A percentile compares a stretch with the other conserved stretches of the same genome.
Evolutionary conservation across 2,329 filamentous ascomycete species (phyloP).

Genomic region (Ceratocystis lukuohia): DNA sequence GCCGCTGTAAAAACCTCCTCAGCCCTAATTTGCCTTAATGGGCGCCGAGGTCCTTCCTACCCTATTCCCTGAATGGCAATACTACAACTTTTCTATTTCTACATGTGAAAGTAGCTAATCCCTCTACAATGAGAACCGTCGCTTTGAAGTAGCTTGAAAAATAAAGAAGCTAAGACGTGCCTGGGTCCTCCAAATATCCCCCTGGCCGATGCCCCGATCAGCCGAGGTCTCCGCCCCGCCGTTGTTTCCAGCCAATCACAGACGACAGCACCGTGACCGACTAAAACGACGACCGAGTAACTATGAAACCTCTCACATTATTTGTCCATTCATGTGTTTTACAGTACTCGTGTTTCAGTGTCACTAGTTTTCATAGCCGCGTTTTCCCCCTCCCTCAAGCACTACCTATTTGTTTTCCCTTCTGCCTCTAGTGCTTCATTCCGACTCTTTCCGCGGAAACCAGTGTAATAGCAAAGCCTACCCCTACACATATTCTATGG

Average conservation of each 20-base stretch:
- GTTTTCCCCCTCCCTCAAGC: not conserved
- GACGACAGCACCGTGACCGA: not conserved
- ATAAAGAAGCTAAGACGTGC: not conserved
- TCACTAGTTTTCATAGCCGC: not conserved
- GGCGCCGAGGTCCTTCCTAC: not conserved
- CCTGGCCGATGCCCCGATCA: slow-evolving; percentile 15
- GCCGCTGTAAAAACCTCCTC: not conserved
- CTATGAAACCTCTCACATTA: not conserved
- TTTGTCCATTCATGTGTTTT: not conserved
- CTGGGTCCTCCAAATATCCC: slow-evolving; percentile 7
- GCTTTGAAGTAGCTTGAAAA: not conserved
- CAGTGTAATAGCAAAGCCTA: not conserved
- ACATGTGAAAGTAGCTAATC: not conserved
- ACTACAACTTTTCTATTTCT: not conserved
- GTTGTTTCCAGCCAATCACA: slow-evolving; percentile 7
- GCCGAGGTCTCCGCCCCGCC: slow-evolving; percentile 16
- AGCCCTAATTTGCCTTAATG: not conserved
- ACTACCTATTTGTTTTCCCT: not conserved
- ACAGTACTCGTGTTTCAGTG: too few species aligned
- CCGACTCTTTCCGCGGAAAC: slow-evolving; percentile 5
- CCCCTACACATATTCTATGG: not conserved
- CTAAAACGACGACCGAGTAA: not conserved
- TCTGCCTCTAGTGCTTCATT: not conserved
- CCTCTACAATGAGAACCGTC: not conserved
- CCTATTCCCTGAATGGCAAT: not conserved